These are phyloP conservation scores for Geosmithia putterillii DNA, from an alignment of 2,329 filamentous ascomycete genomes.

Conservation along the genomic window DNA sequence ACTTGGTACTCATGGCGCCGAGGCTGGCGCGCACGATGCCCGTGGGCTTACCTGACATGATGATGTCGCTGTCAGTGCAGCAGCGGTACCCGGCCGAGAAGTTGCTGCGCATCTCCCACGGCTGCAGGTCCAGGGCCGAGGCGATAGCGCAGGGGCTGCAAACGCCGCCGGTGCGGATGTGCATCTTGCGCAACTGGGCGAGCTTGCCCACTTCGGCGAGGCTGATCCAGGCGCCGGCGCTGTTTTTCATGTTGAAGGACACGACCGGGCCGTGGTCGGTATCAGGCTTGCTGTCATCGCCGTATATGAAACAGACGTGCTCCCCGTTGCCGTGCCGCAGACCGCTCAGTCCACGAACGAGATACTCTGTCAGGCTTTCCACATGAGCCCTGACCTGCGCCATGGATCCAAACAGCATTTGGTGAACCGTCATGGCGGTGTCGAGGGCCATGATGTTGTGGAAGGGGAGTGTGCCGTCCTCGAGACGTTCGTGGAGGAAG, in stretches of 20 bases:
- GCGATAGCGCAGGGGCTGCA: slow-evolving; percentile 89
- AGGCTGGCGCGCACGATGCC: slow-evolving; percentile 78
- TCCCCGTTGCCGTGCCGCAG: slow-evolving; percentile 59
- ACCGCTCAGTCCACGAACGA: slow-evolving; percentile 44
- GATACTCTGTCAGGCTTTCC: slow-evolving; percentile 42
- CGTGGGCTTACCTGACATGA: slow-evolving; percentile 74
- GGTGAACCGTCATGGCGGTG: slow-evolving; percentile 58
- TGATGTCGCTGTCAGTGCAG: slow-evolving; percentile 63
- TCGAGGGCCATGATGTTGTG: slow-evolving; percentile 81
- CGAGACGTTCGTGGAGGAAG: slow-evolving; percentile 66
- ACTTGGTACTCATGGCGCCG: slow-evolving; percentile 75
- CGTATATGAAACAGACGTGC: slow-evolving; percentile 57
- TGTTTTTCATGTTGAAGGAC: slow-evolving; percentile 70
- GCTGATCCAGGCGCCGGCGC: slow-evolving; percentile 61
- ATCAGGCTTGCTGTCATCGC: slow-evolving; percentile 9
- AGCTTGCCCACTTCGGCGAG: slow-evolving; percentile 82
- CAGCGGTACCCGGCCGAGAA: slow-evolving; percentile 79
- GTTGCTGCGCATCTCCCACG: slow-evolving; percentile 74
- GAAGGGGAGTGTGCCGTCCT: slow-evolving; percentile 85
- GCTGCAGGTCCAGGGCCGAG: slow-evolving; percentile 55
- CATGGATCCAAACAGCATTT: slow-evolving; percentile 60
- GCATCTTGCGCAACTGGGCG: slow-evolving; percentile 64
- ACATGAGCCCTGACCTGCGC: slow-evolving; percentile 59
- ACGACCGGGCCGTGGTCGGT: slow-evolving; percentile 58
- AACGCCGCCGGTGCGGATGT: slow-evolving; percentile 76